Percentiles rank a stretch among this genome's conserved stretches.
Evolutionary conservation across 768 basidiomycete genomes (phyloP).

Genomic region (Crepidotus variabilis): DNA sequence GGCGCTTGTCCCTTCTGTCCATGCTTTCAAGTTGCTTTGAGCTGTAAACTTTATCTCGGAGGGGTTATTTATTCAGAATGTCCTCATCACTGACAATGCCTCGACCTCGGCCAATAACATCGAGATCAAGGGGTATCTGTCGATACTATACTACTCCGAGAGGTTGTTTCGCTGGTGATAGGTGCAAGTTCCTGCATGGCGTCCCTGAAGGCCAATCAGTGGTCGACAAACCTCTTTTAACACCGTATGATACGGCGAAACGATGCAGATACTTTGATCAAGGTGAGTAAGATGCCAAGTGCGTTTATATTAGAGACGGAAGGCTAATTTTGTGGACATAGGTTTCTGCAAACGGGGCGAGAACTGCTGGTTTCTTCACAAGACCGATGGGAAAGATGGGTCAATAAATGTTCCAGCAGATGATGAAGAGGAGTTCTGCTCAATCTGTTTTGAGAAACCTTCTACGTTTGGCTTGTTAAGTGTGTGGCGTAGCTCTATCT

Average conservation of each 20-base stretch:
- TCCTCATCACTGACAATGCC: slow-evolving; percentile 8
- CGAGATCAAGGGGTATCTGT: slow-evolving; percentile 70
- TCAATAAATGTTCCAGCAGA: slow-evolving; percentile 19
- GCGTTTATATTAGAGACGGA: not conserved
- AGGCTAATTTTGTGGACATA: slow-evolving; percentile 18
- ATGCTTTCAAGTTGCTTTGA: not conserved
- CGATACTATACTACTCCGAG: slow-evolving; percentile 57
- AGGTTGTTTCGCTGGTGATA: slow-evolving; percentile 66
- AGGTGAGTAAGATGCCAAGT: slow-evolving; percentile 32
- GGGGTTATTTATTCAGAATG: not conserved
- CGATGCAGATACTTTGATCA: slow-evolving; percentile 60
- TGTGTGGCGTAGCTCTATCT: slow-evolving; percentile 23
- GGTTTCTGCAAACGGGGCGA: slow-evolving; percentile 72
- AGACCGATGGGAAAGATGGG: slow-evolving; percentile 17
- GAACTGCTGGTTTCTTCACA: slow-evolving; percentile 75
- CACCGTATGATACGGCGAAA: slow-evolving; percentile 72
- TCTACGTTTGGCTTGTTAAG: slow-evolving; percentile 65
- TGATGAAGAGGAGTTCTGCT: slow-evolving; percentile 53
- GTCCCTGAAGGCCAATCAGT: slow-evolving; percentile 26
- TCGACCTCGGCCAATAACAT: slow-evolving; percentile 52
- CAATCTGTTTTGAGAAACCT: slow-evolving; percentile 75
- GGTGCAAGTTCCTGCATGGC: slow-evolving; percentile 78
- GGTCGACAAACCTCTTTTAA: slow-evolving; percentile 36
- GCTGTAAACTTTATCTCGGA: not conserved
- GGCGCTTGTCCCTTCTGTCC: not conserved